Conservation (phyloP, 441 rosid species). For the Mallotus japonicus region DNA sequence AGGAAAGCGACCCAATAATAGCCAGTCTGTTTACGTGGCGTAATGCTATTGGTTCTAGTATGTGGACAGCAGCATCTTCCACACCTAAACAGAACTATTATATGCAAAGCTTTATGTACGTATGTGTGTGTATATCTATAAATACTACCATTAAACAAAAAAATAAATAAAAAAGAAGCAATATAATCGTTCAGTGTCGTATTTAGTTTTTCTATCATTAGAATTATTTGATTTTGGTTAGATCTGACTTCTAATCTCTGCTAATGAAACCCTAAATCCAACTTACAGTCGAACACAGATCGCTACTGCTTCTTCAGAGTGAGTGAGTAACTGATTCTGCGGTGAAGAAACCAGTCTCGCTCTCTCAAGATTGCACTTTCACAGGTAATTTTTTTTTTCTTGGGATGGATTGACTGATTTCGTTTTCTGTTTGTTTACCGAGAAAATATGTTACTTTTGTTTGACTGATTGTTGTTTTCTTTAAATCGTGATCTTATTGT, state of each 20-base stretch:
- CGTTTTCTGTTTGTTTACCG: slow-evolving; percentile 11
- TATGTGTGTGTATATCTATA: too few relatives aligned
- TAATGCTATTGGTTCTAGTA: slow-evolving; percentile 14
- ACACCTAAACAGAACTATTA: too few relatives aligned
- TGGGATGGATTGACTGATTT: not conserved
- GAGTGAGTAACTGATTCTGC: too few relatives aligned
- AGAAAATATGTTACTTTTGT: not conserved
- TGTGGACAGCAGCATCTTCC: slow-evolving; percentile 20
- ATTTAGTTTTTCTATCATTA: not conserved
- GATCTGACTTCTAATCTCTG: not conserved
- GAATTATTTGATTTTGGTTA: not conserved
- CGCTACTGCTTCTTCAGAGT: too few relatives aligned
- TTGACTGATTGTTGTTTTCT: not conserved
- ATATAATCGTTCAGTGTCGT: slow-evolving; percentile 24
- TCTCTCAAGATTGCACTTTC: not conserved
- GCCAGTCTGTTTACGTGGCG: slow-evolving; percentile 30
- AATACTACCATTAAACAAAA: too few relatives aligned
- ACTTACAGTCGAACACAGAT: too few relatives aligned
- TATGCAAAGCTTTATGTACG: too few relatives aligned
- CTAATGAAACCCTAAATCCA: not conserved
- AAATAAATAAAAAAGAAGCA: slow-evolving; percentile 13
- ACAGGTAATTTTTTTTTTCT: slow-evolving; percentile 19
- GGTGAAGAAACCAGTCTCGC: too few relatives aligned
- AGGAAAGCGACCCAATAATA: not conserved
- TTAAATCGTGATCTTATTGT: slow-evolving; percentile 10